Base-by-base conservation (phyloP, 257 asterid species). In the Haberlea rhodopensis region DNA sequence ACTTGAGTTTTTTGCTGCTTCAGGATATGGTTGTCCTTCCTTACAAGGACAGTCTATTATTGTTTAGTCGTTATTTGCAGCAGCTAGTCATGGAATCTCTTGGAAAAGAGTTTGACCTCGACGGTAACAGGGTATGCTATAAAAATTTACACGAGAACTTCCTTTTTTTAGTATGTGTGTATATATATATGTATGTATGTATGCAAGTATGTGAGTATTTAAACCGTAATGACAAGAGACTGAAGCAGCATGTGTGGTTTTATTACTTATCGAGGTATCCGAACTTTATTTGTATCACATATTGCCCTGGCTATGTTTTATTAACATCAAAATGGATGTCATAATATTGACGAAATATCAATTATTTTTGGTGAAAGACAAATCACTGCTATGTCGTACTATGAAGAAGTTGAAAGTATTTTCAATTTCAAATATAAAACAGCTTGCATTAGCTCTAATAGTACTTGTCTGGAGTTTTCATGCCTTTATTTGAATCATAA, bases 21-120 rank as follows among this genome's bases (percentile, higher is more conserved):
- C 90, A 90, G 99, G 99, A 94, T 84, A 90, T 94, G 99, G 97
- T 94, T 71, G 92, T 94, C 76, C 97, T 94, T 71, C 97, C 99
- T 31, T 94, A 94, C 84, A 94, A 94, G 89, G 99, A 90, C 75
- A 94, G 97, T 75, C 78, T 94, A 24, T 77, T 94, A 69, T 77
- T 94, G 80, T 90, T 94, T 70, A 94, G 97, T 83, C 85, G 97
- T 68, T 94, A 94, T 69, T 75, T 94, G 72, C 99, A 94, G 79
- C 97, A 94, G 79, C 88, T 94, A 76, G 97, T 94, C 76, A 90
- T 94, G 99, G 99, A 94, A 83, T 90, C 99, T 58, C 91, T 90
- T 29, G 99, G 99, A 32, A 94, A 94, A 78, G 99, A 94, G 80
- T 90, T 90, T 77, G 97, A 94, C 80, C 91, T 90, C 54, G 87